Evolutionary conservation across 257 asterid genomes (phyloP).

Genomic region (Fraxinus americana): DNA sequence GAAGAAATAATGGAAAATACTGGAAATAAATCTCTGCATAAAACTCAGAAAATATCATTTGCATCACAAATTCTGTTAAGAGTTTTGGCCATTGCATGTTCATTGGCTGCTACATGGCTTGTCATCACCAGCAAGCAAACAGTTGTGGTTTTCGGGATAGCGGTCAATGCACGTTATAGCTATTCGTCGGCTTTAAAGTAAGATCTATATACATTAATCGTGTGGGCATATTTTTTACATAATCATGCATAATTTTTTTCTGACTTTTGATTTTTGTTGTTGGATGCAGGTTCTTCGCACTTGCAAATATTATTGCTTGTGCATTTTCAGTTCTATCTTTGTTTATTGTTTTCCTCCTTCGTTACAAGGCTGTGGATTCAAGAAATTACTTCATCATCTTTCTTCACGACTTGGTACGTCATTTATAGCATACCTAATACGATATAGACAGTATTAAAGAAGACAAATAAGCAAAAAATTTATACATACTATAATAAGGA

Average conservation of each 20-base stretch:
- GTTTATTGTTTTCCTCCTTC: conserved; percentile 27
- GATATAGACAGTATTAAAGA: not conserved
- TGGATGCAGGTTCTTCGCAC: conserved; percentile 57
- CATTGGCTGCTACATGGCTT: conserved; percentile 58
- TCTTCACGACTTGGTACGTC: conserved; percentile 67
- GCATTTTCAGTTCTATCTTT: conserved; percentile 43
- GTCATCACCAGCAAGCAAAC: conserved; percentile 53
- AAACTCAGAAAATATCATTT: conserved; percentile 30
- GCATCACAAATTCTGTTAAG: conserved; percentile 43
- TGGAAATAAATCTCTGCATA: conserved; percentile 10
- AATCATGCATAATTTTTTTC: no score
- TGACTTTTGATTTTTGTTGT: not conserved
- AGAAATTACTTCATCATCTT: conserved; percentile 49
- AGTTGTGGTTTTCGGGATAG: conserved; percentile 39
- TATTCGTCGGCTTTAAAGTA: conserved; percentile 67
- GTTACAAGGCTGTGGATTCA: conserved; percentile 32
- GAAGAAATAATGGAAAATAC: conserved; percentile 1
- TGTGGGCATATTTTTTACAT: not conserved
- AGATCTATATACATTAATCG: not conserved
- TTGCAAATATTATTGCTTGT: conserved; percentile 51
- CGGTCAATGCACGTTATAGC: conserved; percentile 51
- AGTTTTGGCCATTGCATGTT: conserved; percentile 34
- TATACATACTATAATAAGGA: not conserved
- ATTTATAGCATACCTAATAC: not conserved
- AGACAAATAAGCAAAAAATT: not conserved